phyloP scores from a whole-genome alignment of 306 rosid species.

The Prunus mongolica region DNA sequence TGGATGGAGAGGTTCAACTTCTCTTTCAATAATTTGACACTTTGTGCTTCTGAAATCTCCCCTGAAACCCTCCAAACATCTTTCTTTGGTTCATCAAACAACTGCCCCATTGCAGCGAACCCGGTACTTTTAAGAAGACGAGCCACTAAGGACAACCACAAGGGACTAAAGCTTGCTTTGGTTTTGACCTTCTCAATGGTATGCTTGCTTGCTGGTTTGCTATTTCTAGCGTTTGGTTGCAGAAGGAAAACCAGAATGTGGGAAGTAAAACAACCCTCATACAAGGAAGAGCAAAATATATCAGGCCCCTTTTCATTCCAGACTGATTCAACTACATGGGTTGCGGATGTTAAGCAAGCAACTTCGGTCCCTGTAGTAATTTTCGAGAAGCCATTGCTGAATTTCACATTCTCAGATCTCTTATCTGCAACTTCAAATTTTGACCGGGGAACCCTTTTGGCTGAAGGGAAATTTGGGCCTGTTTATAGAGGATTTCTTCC shows the following conservation, averaged over 20 bases:
- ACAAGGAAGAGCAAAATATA: conserved; percentile 75
- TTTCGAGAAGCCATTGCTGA: conserved; percentile 89
- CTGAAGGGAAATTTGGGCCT: conserved; percentile 99
- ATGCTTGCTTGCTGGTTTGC: conserved; percentile 64
- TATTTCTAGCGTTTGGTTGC: conserved; percentile 80
- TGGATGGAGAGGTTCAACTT: conserved; percentile 84
- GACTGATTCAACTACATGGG: conserved; percentile 98
- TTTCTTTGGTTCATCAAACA: conserved; percentile 63
- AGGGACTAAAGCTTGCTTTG: conserved; percentile 68
- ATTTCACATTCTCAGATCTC: conserved; percentile 88
- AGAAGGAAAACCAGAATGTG: conserved; percentile 70
- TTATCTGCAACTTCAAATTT: conserved; percentile 88
- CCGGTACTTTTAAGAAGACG: conserved; percentile 49
- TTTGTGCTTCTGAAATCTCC: conserved; percentile 63
- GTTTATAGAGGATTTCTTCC: conserved; percentile 92
- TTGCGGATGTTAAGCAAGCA: conserved; percentile 98
- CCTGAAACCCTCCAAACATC: conserved; percentile 42
- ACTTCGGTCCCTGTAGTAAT: conserved; percentile 81
- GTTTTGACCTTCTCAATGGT: conserved; percentile 68
- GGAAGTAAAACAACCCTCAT: conserved; percentile 71
- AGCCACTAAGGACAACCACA: conserved; percentile 33
- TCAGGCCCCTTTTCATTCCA: conserved; percentile 97
- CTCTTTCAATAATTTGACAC: conserved; percentile 77
- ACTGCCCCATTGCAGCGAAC: conserved; percentile 96
- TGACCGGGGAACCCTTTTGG: conserved; percentile 90